Evolutionary conservation across 768 basidiomycete genomes (phyloP).

Genomic region (Boletus rubropictus): DNA sequence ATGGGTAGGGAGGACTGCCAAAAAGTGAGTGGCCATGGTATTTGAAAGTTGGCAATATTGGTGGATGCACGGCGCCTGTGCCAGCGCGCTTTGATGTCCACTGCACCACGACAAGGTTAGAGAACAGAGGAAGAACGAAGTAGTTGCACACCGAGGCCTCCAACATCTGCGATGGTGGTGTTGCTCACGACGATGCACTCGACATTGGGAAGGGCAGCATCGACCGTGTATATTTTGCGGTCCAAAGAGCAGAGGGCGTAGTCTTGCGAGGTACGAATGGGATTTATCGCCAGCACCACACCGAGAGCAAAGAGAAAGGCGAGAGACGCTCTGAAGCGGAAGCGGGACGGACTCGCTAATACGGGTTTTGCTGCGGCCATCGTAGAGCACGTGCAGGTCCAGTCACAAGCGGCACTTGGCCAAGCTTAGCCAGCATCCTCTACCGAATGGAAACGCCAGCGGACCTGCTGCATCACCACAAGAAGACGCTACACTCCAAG

Average conservation of each 20-base stretch:
- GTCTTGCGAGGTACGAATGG: conserved; percentile 5
- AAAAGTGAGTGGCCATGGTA: conserved; percentile 23
- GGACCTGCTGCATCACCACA: conserved; percentile 30
- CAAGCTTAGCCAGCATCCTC: background rate
- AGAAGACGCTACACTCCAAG: conserved; percentile 38
- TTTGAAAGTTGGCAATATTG: conserved; percentile 5
- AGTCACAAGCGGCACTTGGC: no score
- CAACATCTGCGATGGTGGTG: conserved; percentile 43
- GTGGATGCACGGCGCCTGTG: background rate
- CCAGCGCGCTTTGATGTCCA: conserved; percentile 25
- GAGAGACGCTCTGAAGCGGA: conserved; percentile 1
- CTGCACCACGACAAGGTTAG: conserved; percentile 9
- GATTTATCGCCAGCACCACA: background rate
- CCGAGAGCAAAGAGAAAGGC: conserved; percentile 7
- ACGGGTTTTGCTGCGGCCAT: background rate
- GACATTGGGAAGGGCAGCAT: conserved; percentile 43
- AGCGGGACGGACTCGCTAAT: background rate
- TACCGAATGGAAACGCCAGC: conserved; percentile 18
- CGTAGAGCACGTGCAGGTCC: background rate
- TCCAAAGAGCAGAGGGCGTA: conserved; percentile 57
- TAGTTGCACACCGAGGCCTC: conserved; percentile 40
- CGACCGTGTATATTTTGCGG: conserved; percentile 65
- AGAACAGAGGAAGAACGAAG: background rate
- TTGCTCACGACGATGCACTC: conserved; percentile 58
- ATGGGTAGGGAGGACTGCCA: conserved; percentile 19